phyloP scores from a whole-genome alignment of 106 monocot genomes.

The Triglochin maritima region DNA sequence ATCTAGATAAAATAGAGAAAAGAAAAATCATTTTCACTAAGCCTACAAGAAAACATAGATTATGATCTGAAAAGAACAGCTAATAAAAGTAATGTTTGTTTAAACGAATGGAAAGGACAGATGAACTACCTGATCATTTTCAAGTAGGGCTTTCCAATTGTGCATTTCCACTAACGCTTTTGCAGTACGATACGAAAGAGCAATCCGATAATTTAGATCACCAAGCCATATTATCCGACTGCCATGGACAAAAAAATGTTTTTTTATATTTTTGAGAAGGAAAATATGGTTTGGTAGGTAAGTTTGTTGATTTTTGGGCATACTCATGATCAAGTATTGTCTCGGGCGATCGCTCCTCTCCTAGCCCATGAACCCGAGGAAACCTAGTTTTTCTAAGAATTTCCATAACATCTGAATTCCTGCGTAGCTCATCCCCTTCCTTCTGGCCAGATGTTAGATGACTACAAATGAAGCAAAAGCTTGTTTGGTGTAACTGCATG shows the following conservation, averaged over 20 bases:
- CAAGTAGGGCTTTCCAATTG: conserved; percentile 63
- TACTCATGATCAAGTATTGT: conserved; percentile 80
- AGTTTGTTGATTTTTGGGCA: not conserved
- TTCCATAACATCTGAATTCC: conserved; percentile 77
- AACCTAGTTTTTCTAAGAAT: conserved; percentile 71
- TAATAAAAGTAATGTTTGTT: not conserved
- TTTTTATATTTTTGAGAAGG: not conserved
- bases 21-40: not conserved
- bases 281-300: not conserved
- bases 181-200: conserved; percentile 64
- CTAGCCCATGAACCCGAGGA: conserved; percentile 33
- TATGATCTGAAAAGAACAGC: not conserved
- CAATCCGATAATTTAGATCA: conserved; percentile 75
- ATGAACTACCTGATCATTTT: conserved; percentile 73
- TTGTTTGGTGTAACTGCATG: conserved; percentile 71
- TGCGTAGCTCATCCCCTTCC: conserved; percentile 69
- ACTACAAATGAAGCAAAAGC: conserved; percentile 70
- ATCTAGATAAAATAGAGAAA: not conserved
- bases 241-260: not conserved
- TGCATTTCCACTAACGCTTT: conserved; percentile 76
- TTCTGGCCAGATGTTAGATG: conserved; percentile 76
- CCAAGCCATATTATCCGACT: conserved; percentile 81
- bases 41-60: not conserved
- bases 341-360: conserved; percentile 44
- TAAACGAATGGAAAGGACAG: not conserved